Percentiles rank a stretch among this genome's conserved stretches.
Evolutionary conservation across 257 asterid genomes (phyloP).

Genomic region (Leonotis leonurus): DNA sequence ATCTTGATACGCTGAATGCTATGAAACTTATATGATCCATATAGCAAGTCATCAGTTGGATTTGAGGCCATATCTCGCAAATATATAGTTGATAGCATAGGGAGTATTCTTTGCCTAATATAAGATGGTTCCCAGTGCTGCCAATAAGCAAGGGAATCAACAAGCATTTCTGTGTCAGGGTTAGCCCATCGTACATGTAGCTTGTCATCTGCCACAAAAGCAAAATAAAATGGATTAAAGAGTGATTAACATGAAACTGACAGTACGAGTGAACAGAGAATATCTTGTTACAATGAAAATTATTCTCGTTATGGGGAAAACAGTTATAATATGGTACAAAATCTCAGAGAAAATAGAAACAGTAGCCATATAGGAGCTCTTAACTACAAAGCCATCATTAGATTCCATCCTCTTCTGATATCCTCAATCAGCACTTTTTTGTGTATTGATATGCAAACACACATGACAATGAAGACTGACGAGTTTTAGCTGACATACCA

Average conservation of each 20-base stretch:
- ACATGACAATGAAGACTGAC: background rate
- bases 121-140: conserved; percentile 93
- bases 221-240: background rate
- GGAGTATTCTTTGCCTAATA: conserved; percentile 67
- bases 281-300: background rate
- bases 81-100: conserved; percentile 68
- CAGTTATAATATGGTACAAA: background rate
- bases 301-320: background rate
- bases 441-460: background rate
- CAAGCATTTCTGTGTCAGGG: conserved; percentile 63
- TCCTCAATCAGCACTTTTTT: background rate
- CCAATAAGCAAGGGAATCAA: conserved; percentile 60
- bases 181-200: conserved; percentile 43
- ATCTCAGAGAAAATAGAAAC: background rate
- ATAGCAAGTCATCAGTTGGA: conserved; percentile 36
- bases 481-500: conserved; percentile 36
- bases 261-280: background rate
- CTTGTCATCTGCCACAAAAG: conserved; percentile 48
- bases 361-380: background rate
- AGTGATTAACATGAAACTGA: background rate
- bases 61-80: conserved; percentile 57
- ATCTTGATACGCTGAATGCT: conserved; percentile 68
- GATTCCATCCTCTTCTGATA: background rate
- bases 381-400: background rate
- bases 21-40: conserved; percentile 69